A percentile compares a stretch with the other conserved stretches of the same genome.
phyloP scores from a whole-genome alignment of 1,139 yeast species.

The Yamadazyma conglobata region DNA sequence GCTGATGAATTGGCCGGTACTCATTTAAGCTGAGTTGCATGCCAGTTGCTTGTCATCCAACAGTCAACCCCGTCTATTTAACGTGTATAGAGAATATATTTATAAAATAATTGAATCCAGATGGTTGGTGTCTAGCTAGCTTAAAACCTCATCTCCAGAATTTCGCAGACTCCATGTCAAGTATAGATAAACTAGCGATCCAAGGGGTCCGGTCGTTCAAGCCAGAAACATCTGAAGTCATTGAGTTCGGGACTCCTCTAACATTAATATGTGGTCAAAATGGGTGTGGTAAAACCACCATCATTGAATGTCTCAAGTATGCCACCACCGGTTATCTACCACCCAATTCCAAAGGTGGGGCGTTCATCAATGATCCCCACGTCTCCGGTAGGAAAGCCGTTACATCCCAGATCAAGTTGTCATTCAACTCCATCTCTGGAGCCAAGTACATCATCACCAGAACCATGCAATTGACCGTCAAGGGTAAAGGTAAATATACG shows the following conservation, averaged over 20 bases:
- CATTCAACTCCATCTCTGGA: constrained; percentile 72
- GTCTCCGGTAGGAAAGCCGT: constrained; percentile 74
- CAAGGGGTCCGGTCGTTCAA: constrained; percentile 92
- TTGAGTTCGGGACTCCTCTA: constrained; percentile 85
- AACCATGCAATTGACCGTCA: constrained; percentile 71
- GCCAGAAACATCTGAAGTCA: constrained; percentile 75
- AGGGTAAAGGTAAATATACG: constrained; percentile 46
- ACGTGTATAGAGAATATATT: too few species aligned
- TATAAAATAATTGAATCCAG: too few species aligned
- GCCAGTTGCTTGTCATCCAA: too few species aligned
- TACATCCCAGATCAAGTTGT: constrained; percentile 85
- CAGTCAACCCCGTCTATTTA: background rate
- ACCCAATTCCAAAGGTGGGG: constrained; percentile 95
- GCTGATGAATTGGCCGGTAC: constrained; percentile 58
- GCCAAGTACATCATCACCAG: constrained; percentile 83
- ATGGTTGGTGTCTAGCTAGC: too few species aligned
- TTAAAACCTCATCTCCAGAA: background rate
- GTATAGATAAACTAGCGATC: constrained; percentile 73
- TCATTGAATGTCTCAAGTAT: constrained; percentile 89
- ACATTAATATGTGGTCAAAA: constrained; percentile 94
- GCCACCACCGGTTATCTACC: constrained; percentile 96
- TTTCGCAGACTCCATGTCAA: constrained; percentile 45
- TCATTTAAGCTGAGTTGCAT: constrained; percentile 29
- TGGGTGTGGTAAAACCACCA: constrained; percentile 98
- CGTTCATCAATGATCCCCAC: constrained; percentile 92